Conservation (phyloP, 1,139 yeast genomes). For the Blastobotrys proliferans region DNA sequence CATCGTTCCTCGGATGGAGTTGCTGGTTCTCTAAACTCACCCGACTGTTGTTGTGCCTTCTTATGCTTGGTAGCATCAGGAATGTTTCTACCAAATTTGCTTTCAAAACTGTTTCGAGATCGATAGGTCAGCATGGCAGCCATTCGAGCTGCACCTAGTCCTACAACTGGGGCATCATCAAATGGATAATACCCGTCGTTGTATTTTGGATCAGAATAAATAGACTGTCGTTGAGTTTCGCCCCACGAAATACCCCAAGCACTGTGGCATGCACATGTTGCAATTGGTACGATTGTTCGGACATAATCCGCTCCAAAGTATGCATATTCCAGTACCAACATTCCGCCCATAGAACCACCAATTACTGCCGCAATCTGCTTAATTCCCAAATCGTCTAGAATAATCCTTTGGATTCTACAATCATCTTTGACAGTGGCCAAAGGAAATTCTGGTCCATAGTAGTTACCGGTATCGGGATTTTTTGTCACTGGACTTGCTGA, state of each 20-base stretch:
- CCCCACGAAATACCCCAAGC: conserved; percentile 99
- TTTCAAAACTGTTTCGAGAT: conserved; percentile 86
- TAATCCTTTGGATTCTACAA: conserved; percentile 67
- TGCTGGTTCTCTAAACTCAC: conserved; percentile 33
- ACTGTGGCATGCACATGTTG: conserved; percentile 90
- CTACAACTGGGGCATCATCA: conserved; percentile 76
- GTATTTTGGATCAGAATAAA: conserved; percentile 91
- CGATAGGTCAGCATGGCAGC: conserved; percentile 90
- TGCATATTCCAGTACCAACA: conserved; percentile 86
- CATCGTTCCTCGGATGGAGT: conserved; percentile 49
- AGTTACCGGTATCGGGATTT: conserved; percentile 65
- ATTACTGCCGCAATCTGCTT: conserved; percentile 74
- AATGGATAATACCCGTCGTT: conserved; percentile 77
- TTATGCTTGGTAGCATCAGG: conserved; percentile 47
- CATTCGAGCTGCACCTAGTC: conserved; percentile 96
- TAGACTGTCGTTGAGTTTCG: conserved; percentile 94
- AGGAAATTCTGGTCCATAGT: conserved; percentile 94
- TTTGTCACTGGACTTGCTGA: conserved; percentile 85
- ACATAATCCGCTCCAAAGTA: conserved; percentile 72
- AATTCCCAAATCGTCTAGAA: conserved; percentile 70
- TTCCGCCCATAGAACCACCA: conserved; percentile 99
- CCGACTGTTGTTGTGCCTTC: conserved; percentile 18
- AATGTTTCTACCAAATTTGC: conserved; percentile 77
- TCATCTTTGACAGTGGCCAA: conserved; percentile 90
- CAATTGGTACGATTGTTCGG: conserved; percentile 70